phyloP scores from a whole-genome alignment of 148 eudicot species.

The Amaranthus cruentus region DNA sequence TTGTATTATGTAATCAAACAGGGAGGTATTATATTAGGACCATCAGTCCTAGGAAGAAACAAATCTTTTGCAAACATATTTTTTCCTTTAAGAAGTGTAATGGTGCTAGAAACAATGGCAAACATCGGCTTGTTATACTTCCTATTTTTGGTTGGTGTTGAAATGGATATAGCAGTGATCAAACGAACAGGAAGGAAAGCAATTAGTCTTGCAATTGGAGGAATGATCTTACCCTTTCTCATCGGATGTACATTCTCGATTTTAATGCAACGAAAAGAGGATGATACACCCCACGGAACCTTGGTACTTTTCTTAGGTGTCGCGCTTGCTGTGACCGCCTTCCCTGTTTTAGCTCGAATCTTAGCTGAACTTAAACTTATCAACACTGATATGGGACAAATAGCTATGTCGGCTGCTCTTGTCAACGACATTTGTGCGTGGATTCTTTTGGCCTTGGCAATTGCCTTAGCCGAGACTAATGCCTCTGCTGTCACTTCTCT shows the following conservation, averaged over 20 bases:
- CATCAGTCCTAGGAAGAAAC: constrained; percentile 48
- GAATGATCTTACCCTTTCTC: constrained; percentile 51
- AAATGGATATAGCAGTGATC: constrained; percentile 48
- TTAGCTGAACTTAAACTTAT: constrained; percentile 66
- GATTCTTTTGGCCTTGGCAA: constrained; percentile 57
- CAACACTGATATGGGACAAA: constrained; percentile 48
- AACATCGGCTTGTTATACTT: constrained; percentile 65
- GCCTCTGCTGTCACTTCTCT: constrained; percentile 16
- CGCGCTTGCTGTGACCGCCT: constrained; percentile 59
- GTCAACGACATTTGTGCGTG: constrained; percentile 62
- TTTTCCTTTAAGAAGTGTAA: constrained; percentile 57
- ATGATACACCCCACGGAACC: constrained; percentile 23
- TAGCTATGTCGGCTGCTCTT: constrained; percentile 64
- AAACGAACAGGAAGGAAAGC: constrained; percentile 46
- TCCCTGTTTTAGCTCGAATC: constrained; percentile 62
- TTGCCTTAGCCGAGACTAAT: constrained; percentile 45
- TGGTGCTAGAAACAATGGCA: constrained; percentile 67
- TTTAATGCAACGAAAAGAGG: constrained; percentile 15
- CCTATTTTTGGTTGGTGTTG: constrained; percentile 61
- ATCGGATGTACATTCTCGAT: constrained; percentile 40
- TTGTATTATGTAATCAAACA: constrained; percentile 1
- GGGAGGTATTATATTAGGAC: constrained; percentile 67
- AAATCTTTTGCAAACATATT: constrained; percentile 21
- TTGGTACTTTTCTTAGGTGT: constrained; percentile 54
- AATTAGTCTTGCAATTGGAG: constrained; percentile 44